Evolutionary conservation across 768 basidiomycete species (phyloP).

Genomic region (Tricholoma terreum): DNA sequence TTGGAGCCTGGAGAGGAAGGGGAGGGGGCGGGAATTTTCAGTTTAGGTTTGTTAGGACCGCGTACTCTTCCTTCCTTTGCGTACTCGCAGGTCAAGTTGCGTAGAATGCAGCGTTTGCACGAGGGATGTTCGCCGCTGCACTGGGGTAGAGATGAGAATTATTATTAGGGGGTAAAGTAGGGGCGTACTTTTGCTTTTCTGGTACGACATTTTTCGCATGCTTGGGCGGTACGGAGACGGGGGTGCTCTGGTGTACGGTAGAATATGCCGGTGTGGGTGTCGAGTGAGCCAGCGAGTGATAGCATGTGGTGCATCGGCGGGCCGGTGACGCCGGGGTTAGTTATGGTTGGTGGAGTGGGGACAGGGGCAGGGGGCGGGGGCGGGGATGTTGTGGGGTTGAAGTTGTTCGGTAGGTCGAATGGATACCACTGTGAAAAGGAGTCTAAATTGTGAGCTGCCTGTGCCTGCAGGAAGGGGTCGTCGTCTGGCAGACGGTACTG

Average conservation of each 20-base stretch:
- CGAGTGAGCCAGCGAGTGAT: slow-evolving; percentile 57
- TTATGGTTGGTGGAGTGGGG: too few relatives aligned
- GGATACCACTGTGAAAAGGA: too few relatives aligned
- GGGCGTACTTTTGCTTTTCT: slow-evolving; percentile 66
- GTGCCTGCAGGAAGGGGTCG: too few relatives aligned
- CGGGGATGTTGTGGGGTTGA: slow-evolving; percentile 1
- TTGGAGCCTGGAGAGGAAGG: background rate
- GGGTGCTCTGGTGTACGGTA: slow-evolving; percentile 63
- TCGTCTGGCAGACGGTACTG: too few relatives aligned
- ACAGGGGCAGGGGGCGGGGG: background rate
- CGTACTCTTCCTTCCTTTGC: slow-evolving; percentile 62
- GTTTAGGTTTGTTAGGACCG: slow-evolving; percentile 58
- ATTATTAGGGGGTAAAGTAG: background rate
- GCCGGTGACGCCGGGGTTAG: background rate
- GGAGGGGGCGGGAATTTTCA: slow-evolving; percentile 11
- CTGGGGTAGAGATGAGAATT: slow-evolving; percentile 28
- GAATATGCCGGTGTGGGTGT: slow-evolving; percentile 64
- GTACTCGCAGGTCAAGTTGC: slow-evolving; percentile 64
- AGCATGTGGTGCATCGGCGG: background rate
- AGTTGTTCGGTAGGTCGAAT: background rate
- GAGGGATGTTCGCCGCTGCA: slow-evolving; percentile 71
- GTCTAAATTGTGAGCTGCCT: too few relatives aligned
- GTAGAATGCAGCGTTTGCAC: slow-evolving; percentile 60
- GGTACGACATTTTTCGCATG: slow-evolving; percentile 71
- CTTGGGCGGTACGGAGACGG: slow-evolving; percentile 66